Evolutionary conservation across 805 yeast genomes (phyloP), one percentile per base, ranked within the genome.

Genomic region (Candida yuanshanica): DNA sequence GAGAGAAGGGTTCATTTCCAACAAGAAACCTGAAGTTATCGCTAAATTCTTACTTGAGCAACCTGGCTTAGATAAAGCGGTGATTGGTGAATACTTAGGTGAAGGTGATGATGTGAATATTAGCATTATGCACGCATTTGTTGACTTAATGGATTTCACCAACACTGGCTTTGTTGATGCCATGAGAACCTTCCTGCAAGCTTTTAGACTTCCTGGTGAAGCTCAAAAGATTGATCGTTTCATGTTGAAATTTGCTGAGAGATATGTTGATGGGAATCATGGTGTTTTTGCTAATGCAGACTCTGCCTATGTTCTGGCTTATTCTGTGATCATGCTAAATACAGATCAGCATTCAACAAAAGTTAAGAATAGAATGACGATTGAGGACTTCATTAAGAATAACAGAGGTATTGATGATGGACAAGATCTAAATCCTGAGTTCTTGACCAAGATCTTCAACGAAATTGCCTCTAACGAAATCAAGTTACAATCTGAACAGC

Each of bases 211-310:
- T 45, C 99, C 99, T 2, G 99, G 99, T 38, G 99, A 93, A 65
- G 90, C 96, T 5, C 99, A 93, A 65, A 91, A 93, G 57, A 91
- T 93, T 58, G 99, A 93, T 69, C 75, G 99, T 52, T 88, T 81
- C 58, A 87, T 95, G 96, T 75, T 93, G 59, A 91, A 93, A 57
- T 95, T 95, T 68, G 99, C 99, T 5, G 95, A 88, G 62, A 74
- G 95, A 50, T 93, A 81, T 58, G 81, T 81, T 18, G 80, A 84
- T 49, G 96, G 91, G 46, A 93, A 93, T 58, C 96, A 96, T 9
- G 70, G 70, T n/a, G 72, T 81, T 0, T 91, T 91, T 62, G 80
- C 95, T 0, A 86, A 86, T 54, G 96, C 98, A 4, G 98, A 89
- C 55, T 80, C 96, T 0, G 95, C 96, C 1, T 93, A 93, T 61